Percentiles rank a stretch among this genome's conserved stretches.
Evolutionary conservation across 306 rosid species (phyloP).

Genomic region (Erythrophleum fordii): DNA sequence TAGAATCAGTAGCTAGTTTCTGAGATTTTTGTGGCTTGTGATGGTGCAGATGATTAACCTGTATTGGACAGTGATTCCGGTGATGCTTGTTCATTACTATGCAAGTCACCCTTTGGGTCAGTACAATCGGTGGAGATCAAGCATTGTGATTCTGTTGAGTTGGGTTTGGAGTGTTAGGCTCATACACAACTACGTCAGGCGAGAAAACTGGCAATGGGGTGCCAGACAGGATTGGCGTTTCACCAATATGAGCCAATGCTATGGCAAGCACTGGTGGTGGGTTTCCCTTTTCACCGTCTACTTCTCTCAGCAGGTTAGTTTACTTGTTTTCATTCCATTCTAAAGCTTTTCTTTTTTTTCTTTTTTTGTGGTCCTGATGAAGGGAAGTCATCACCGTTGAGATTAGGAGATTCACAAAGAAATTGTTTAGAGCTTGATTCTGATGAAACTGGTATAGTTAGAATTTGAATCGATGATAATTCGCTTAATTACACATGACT

Average conservation of each 20-base stretch:
- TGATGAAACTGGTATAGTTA: no score
- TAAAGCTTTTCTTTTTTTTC: no score
- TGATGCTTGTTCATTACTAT: constrained; percentile 78
- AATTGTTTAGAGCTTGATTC: no score
- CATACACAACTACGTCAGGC: constrained; percentile 80
- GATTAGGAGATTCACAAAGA: no score
- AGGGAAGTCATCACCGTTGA: no score
- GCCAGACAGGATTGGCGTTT: constrained; percentile 96
- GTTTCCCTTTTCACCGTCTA: constrained; percentile 83
- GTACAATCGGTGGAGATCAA: constrained; percentile 72
- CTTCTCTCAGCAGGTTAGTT: constrained; percentile 77
- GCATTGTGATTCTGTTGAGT: constrained; percentile 59
- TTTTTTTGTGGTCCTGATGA: no score
- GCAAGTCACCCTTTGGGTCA: constrained; percentile 76
- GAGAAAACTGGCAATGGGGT: constrained; percentile 94
- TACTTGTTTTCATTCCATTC: background rate
- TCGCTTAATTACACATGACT: no score
- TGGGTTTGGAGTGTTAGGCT: constrained; percentile 88
- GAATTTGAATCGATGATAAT: no score
- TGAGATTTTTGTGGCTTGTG: background rate
- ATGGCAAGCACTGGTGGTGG: constrained; percentile 93
- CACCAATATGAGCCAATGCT: constrained; percentile 72
- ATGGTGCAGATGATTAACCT: constrained; percentile 81
- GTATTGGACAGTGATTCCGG: constrained; percentile 92
- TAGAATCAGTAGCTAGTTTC: background rate